These are phyloP conservation scores for Eimeria brunetti DNA, from an alignment of 169 alveolate species.

Conservation along the genomic window DNA sequence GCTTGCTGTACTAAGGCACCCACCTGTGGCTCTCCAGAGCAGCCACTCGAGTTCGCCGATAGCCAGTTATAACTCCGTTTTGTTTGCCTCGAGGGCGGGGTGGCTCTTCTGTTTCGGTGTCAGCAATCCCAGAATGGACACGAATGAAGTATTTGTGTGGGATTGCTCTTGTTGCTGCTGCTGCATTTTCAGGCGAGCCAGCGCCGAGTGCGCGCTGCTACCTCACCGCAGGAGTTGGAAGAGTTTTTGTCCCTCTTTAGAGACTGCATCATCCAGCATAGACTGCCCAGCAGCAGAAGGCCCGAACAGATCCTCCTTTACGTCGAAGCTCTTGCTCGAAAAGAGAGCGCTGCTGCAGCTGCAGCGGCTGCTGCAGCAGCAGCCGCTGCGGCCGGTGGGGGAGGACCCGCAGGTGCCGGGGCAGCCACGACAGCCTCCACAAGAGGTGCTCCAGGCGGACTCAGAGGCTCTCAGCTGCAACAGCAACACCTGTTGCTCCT, in stretches of 20 bases:
- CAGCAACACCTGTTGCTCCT: constrained; percentile 40
- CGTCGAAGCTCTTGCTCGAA: constrained; percentile 58
- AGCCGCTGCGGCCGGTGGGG: constrained; percentile 41
- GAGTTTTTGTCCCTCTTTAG: constrained; percentile 51
- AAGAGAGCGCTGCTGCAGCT: constrained; percentile 62
- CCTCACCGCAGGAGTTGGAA: constrained; percentile 52
- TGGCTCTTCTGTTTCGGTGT: not conserved
- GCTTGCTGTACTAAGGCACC: not conserved
- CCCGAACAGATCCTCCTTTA: constrained; percentile 61
- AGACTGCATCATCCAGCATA: constrained; percentile 65
- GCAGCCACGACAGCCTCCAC: constrained; percentile 30
- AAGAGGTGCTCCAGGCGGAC: constrained; percentile 17
- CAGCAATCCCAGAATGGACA: not conserved
- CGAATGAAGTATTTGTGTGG: not conserved
- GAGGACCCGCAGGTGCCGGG: not conserved
- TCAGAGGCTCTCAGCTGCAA: constrained; percentile 25
- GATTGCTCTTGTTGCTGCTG: not conserved
- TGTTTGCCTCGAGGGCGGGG: not conserved
- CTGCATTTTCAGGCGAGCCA: constrained; percentile 30
- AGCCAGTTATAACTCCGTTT: not conserved
- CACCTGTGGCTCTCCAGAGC: not conserved
- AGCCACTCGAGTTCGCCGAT: not conserved
- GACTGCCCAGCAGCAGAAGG: constrained; percentile 67
- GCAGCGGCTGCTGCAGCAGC: constrained; percentile 62
- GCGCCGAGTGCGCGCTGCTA: constrained; percentile 62